phyloP scores from a whole-genome alignment of 495 filamentous ascomycete genomes.

The Letharia lupina region DNA sequence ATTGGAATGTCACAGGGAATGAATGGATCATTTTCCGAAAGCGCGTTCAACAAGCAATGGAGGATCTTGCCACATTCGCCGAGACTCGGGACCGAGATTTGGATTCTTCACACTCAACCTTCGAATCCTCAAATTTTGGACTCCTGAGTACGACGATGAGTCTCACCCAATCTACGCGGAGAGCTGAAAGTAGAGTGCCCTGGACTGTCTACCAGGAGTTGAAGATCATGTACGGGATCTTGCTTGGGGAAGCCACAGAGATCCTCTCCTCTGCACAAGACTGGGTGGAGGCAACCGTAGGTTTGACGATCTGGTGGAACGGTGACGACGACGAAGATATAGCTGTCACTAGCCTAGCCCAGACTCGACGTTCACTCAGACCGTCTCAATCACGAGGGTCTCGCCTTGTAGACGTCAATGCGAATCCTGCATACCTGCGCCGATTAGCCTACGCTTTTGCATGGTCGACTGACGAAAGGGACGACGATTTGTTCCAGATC shows the following conservation, averaged over 20 bases:
- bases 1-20: conserved; percentile 68
- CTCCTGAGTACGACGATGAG: conserved; percentile 33
- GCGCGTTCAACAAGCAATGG: conserved; percentile 53
- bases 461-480: conserved; percentile 38
- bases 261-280: conserved; percentile 65
- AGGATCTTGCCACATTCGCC: conserved; percentile 62
- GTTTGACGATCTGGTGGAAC: conserved; percentile 81
- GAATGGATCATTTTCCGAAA: conserved; percentile 76
- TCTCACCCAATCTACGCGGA: conserved; percentile 56
- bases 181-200: conserved; percentile 73
- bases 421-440: conserved; percentile 44
- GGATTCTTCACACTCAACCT: conserved; percentile 31
- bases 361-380: conserved; percentile 29
- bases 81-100: conserved; percentile 52
- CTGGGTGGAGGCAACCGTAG: conserved; percentile 80
- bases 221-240: conserved; percentile 61
- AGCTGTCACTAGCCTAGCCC: conserved; percentile 27
- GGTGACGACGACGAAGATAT: conserved; percentile 53
- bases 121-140: conserved; percentile 49
- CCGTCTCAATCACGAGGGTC: conserved; percentile 23
- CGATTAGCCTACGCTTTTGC: conserved; percentile 45
- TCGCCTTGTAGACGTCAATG: conserved; percentile 38
- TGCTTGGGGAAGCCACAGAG: conserved; percentile 60
- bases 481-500: conserved; percentile 51
- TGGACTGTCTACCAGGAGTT: conserved; percentile 80